Evolutionary conservation across 306 rosid species (phyloP).

Genomic region (Potentilla sterilis): DNA sequence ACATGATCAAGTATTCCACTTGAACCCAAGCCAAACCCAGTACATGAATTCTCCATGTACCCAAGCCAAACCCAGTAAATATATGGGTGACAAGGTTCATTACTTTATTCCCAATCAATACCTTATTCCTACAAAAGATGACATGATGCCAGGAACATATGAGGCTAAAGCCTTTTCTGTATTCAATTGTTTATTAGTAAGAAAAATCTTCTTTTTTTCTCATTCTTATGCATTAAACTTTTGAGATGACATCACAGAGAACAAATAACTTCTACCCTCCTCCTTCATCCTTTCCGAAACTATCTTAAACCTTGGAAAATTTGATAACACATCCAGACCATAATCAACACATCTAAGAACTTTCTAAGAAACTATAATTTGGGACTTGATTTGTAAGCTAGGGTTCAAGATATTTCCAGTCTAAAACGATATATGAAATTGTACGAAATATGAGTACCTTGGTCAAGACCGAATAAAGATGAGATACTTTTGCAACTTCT

Average conservation of each 20-base stretch:
- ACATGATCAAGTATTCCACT: background rate
- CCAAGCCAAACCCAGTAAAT: background rate
- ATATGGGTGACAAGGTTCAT: background rate
- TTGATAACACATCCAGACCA: background rate
- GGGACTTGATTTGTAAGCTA: background rate
- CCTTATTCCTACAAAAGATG: background rate
- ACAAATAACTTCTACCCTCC: background rate
- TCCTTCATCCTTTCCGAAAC: background rate
- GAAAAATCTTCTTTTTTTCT: background rate
- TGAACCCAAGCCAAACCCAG: background rate
- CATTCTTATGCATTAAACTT: background rate
- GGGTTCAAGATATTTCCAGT: background rate
- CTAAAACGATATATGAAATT: background rate
- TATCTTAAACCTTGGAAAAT: background rate
- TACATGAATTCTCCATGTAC: background rate
- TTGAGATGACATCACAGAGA: background rate
- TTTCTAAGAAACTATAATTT: background rate
- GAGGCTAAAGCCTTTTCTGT: background rate
- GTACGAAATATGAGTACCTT: constrained; percentile 45
- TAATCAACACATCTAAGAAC: background rate
- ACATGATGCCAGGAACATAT: background rate
- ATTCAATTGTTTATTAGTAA: background rate
- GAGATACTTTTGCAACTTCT: constrained; percentile 68
- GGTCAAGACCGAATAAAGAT: constrained; percentile 54
- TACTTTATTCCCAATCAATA: background rate